Evolutionary conservation across 192 early-diverging fungal species (phyloP), one percentile per base, ranked within the genome.

Genomic region (Funneliformis geosporum): DNA sequence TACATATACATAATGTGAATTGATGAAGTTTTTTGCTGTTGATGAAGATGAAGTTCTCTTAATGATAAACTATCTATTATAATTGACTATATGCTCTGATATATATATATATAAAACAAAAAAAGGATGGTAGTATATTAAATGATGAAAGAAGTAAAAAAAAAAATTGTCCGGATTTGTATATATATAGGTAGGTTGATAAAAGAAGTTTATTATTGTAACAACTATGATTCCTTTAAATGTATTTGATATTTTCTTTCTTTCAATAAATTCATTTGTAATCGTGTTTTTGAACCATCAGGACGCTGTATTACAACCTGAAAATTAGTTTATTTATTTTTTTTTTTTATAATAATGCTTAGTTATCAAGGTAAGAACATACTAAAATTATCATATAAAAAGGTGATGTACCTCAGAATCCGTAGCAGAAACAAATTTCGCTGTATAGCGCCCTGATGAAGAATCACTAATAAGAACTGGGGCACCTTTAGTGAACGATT

Each of bases 221-320:
- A 73, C 28, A 50, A 46, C 72, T 78, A 67, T 67, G 62, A 67
- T 55, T 68, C 77, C 67, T 79, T 79, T 28, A 79, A 42, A 40
- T 50, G 77, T 38, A 79, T 79, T 50, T 79, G 67, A 79, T 70
- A 60, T 70, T 66, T 65, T 21, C 77, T 55, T 68, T 79, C 77
- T 55, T 42, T 70, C 39, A 79, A 40, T 60, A 67, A 42, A 70
- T 66, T 79, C 28, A 70, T 42, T 70, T 68, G 65, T 38, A 79
- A 16, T 60, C 66, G 38, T 40, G 77, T 70, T 42, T 55, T 79
- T n/a, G 77, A 79, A 59, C 77, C 77, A 40, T 79, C 77, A 9
- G 64, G 61, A 59, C 55, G 27, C 27, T 79, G 77, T 70, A 79
- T 70, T 68, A 70, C 64, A 16, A 70, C 77, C 77, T 79, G 47